Conservation (phyloP, 192 early-diverging fungal species). For the Borealophlyctis nickersoniae region DNA sequence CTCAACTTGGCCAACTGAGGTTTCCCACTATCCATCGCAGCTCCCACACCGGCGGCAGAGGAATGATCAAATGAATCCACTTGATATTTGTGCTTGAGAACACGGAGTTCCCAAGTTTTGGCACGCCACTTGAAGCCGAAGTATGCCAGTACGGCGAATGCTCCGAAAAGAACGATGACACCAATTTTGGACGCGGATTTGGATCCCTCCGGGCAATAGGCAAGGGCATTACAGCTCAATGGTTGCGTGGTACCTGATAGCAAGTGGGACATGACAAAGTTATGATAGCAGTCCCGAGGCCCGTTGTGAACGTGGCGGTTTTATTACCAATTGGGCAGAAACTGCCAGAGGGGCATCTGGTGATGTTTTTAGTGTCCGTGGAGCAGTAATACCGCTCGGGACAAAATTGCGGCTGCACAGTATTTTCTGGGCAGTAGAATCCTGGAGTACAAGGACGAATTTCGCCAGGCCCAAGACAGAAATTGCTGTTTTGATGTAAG, state of each 20-base stretch:
- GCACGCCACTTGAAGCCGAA: not conserved
- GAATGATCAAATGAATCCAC: not conserved
- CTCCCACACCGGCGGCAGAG: not conserved
- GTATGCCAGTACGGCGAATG: conserved; percentile 19
- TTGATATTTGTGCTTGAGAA: not conserved
- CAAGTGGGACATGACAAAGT: not conserved
- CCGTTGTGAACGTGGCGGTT: not conserved
- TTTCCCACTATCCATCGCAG: conserved; percentile 4
- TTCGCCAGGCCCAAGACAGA: not conserved
- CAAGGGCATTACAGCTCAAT: conserved; percentile 23
- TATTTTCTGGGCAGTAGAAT: conserved; percentile 48
- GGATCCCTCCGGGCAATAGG: conserved; percentile 30
- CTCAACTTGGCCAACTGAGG: conserved; percentile 1
- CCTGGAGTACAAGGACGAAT: conserved; percentile 23
- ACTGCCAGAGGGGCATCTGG: not conserved
- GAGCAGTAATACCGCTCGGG: conserved; percentile 46
- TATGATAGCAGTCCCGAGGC: not conserved
- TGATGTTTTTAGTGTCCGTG: conserved; percentile 30
- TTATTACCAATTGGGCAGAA: not conserved
- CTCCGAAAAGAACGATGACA: conserved; percentile 21
- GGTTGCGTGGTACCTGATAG: conserved; percentile 9
- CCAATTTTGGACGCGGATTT: conserved; percentile 12
- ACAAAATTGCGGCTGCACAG: conserved; percentile 52
- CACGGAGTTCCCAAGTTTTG: not conserved
- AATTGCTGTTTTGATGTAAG: not conserved